Base-by-base conservation (phyloP, 2,329 filamentous ascomycete species). In the Aspergillus bombycis region DNA sequence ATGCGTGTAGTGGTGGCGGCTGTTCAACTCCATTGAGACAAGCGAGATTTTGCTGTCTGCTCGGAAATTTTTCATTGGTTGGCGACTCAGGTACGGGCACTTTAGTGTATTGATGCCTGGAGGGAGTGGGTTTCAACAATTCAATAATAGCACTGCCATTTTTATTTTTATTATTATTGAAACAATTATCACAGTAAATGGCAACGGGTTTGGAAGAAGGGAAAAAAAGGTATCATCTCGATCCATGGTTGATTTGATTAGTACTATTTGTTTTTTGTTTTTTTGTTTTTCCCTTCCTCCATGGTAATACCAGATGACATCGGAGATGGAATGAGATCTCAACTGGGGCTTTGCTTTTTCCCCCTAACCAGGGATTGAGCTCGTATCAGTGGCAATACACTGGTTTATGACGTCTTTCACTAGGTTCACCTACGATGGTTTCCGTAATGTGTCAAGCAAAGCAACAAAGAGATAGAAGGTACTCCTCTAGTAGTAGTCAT, bases 11-110 rank as follows among this genome's bases (percentile, higher is more conserved):
- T 58, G 65, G 68, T 70, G 67, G 68, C 65, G 48, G 58, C 53
- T 56, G 57, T 56, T 57, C 67, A 61, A 54, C 59, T 65, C 58
- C 64, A 64, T 65, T 59, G 59, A 66, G 61, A 62, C 64, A 67
- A 71, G 69, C 66, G 68, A 71, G 68, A 69, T 71, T 71, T 71
- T 67, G 60, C 67, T 60, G 53, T 52, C 57, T 53, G 54, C 52
- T 32, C 26, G 57, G n/a, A 30, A 6, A 12, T 23, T 34, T n/a
- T n/a, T 65, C 59, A 69, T 71, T 70, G 69, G 68, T 26, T 5
- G 30, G n/a, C 50, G 38, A 43, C 54, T 69, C 67, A 69, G 68
- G 67, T 67, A 70, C 66, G 57, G 60, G 50, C 62, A 58, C 55
- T 60, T 65, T 54, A 61, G 58, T 10, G 64, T 59, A 60, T 54